Percentiles rank a stretch among this genome's conserved stretches.
Conservation (phyloP, 148 eudicot species). For the Rhododendron williamsianum region DNA sequence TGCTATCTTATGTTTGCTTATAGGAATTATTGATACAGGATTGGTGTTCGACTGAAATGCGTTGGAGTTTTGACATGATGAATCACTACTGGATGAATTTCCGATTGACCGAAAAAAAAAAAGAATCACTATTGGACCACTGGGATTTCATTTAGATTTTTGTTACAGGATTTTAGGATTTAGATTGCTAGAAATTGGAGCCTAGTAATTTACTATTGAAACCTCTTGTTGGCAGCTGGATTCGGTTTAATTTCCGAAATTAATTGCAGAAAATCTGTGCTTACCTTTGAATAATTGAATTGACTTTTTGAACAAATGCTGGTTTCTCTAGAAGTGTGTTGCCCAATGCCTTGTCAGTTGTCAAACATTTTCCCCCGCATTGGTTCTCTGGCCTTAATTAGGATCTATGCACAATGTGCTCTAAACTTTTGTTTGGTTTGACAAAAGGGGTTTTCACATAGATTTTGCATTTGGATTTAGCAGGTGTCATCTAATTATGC, state of each 20-base stretch:
- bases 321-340: background rate
- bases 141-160: background rate
- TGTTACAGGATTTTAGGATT: background rate
- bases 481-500: background rate
- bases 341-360: background rate
- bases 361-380: background rate
- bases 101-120: too few relatives aligned
- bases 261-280: background rate
- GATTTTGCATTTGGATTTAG: background rate
- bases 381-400: background rate
- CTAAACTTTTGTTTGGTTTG: background rate
- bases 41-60: conserved; percentile 14
- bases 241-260: background rate
- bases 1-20: background rate
- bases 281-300: background rate
- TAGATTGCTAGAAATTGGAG: background rate
- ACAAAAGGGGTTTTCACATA: background rate
- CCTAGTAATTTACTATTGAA: background rate
- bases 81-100: background rate
- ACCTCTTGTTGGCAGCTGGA: background rate
- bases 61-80: background rate
- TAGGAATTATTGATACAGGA: conserved; percentile 12
- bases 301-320: background rate
- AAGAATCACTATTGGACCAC: too few relatives aligned
- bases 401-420: background rate